Conservation (phyloP, 1,139 yeast genomes). For the Diutina pseudorugosa region DNA sequence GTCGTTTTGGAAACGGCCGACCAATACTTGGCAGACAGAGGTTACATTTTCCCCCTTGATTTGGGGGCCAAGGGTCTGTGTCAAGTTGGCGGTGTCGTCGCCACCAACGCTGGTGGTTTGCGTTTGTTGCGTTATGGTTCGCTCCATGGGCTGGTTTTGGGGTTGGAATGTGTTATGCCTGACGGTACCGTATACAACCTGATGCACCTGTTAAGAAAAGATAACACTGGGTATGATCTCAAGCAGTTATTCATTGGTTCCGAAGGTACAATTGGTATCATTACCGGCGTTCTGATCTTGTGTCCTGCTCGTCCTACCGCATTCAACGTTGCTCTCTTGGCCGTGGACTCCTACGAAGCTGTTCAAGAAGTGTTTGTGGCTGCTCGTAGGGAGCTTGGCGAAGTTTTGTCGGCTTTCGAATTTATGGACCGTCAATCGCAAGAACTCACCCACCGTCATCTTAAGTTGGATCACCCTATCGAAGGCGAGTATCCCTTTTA, state of each 20-base stretch:
- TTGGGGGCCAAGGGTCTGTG: conserved; percentile 97
- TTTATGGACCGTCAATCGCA: conserved; percentile 84
- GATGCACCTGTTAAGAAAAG: conserved; percentile 76
- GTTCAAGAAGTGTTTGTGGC: conserved; percentile 74
- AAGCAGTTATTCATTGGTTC: conserved; percentile 89
- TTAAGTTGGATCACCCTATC: conserved; percentile 59
- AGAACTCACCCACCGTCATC: conserved; percentile 43
- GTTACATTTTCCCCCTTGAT: conserved; percentile 87
- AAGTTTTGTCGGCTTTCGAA: conserved; percentile 86
- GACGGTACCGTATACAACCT: conserved; percentile 78
- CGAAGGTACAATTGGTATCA: conserved; percentile 84
- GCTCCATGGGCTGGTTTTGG: conserved; percentile 83
- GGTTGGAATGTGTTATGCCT: conserved; percentile 84
- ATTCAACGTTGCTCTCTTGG: conserved; percentile 81
- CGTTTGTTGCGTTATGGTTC: conserved; percentile 84
- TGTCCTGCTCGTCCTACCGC: conserved; percentile 90
- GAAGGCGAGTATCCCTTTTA: conserved; percentile 74
- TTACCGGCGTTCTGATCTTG: conserved; percentile 80
- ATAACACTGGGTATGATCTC: conserved; percentile 87
- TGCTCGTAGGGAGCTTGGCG: conserved; percentile 71
- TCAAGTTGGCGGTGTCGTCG: conserved; percentile 91
- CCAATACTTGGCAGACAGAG: conserved; percentile 61
- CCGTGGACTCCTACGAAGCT: conserved; percentile 66
- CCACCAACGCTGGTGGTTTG: conserved; percentile 95
- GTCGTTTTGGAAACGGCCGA: conserved; percentile 82